Evolutionary conservation across 805 yeast genomes (phyloP), one percentile per base, ranked within the genome.

Genomic region (Yarrowia hollandica): DNA sequence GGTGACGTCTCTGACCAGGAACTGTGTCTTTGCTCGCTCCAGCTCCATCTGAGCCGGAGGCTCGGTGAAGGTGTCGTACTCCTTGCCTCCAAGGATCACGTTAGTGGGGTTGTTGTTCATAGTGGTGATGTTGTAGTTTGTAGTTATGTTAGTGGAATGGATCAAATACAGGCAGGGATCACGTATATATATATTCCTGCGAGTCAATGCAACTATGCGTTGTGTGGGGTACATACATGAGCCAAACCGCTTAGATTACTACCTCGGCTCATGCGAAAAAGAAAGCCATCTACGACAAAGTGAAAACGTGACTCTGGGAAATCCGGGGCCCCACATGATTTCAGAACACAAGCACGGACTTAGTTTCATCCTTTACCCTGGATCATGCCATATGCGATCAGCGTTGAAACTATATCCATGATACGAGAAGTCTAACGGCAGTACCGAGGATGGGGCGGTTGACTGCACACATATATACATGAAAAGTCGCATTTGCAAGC

Each of bases 21-120:
- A 77, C 18, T 63, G 60, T 35, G 74, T 72, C 21, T 64, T 64
- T 15, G 66, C 70, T 60, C 81, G 70, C 62, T 77, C 81, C 54
- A 62, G 69, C 37, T 70, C 73, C 65, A 78, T 66, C 37, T 65
- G 66, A 23, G 66, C 63, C 10, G 67, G 62, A 6, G 79, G 79
- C 63, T 74, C 74, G 3, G 70, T 63, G 48, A 62, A 66, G 33
- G 70, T 67, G 62, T 67, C 60, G 56, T 60, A 60, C 26, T 52
- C 58, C 58, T 52, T 52, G 58, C 58, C 58, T 25, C 58, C 58
- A 23, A 52, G 42, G 44, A 35, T 52, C 42, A 52, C 44, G 34
- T 52, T 52, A 18, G 58, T 52, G n/a, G 42, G 58, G 58, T 52
- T 52, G 33, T 35, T 35, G 33, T 52, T 52, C 58, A 52, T 52